phyloP scores from a whole-genome alignment of 768 basidiomycete genomes.

The Gloeopeniophorella convolvens region DNA sequence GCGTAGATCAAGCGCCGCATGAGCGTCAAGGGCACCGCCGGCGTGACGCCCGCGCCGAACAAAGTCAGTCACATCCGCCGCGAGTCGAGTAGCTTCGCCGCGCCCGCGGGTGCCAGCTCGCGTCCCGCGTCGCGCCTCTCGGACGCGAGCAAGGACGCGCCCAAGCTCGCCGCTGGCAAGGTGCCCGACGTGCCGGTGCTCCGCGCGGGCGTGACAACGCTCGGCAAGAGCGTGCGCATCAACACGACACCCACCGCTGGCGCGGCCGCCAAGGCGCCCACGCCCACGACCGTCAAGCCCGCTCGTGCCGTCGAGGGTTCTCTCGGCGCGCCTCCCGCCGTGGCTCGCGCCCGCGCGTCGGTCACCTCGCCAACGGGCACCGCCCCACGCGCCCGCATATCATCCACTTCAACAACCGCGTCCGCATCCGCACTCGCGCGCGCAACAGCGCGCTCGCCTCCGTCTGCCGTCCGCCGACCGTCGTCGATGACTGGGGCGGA shows the following conservation, averaged over 20 bases:
- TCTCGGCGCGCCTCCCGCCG: conserved; percentile 13
- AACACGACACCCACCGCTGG: conserved; percentile 13
- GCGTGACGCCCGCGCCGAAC: conserved; percentile 11
- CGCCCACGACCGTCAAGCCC: conserved; percentile 14
- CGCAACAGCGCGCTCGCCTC: too few relatives aligned
- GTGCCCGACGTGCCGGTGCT: conserved; percentile 1
- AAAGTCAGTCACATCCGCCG: conserved; percentile 17
- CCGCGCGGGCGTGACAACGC: conserved; percentile 7
- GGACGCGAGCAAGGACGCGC: conserved; percentile 13
- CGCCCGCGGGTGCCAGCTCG: conserved; percentile 2
- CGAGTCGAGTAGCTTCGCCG: conserved; percentile 15
- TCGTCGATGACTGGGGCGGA: conserved; percentile 18
- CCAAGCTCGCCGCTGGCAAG: conserved; percentile 17
- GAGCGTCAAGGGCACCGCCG: conserved; percentile 17
- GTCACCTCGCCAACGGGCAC: too few relatives aligned
- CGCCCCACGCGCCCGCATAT: conserved; percentile 10
- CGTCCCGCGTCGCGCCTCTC: conserved; percentile 20
- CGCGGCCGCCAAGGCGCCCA: neutral
- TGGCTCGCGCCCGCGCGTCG: conserved; percentile 1
- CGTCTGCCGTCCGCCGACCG: conserved; percentile 15
- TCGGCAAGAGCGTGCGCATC: conserved; percentile 21
- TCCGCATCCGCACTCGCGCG: conserved; percentile 1
- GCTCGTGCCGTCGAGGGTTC: conserved; percentile 8
- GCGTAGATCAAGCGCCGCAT: conserved; percentile 18
- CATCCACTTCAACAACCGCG: conserved; percentile 9